Evolutionary conservation across 106 monocot genomes (phyloP).

Genomic region (Dendrobium chrysotoxum): DNA sequence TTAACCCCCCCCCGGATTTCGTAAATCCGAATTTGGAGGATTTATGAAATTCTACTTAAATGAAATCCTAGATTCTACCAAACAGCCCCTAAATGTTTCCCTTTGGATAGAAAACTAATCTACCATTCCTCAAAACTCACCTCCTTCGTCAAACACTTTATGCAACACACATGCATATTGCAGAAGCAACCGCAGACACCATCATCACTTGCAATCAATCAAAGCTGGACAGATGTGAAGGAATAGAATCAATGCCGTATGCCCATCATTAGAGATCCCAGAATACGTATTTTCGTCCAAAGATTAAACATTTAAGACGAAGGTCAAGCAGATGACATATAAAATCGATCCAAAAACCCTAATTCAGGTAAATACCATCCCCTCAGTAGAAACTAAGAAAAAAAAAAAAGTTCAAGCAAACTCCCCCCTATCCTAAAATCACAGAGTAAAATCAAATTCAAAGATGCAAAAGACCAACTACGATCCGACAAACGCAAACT

Average conservation of each 20-base stretch:
- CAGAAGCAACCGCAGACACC: background rate
- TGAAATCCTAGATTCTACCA: too few species aligned
- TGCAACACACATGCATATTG: background rate
- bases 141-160: too few species aligned
- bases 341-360: slow-evolving; percentile 1
- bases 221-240: background rate
- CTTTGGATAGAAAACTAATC: too few species aligned
- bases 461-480: background rate
- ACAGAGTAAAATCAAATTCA: too few species aligned
- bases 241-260: background rate
- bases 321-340: background rate
- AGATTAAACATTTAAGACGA: background rate
- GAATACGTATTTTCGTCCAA: background rate
- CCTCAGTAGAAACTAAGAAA: background rate
- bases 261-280: background rate
- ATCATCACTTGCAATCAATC: background rate
- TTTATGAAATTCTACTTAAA: too few species aligned
- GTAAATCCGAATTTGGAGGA: too few species aligned
- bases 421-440: background rate
- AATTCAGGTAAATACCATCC: background rate
- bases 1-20: too few species aligned
- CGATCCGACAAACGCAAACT: background rate
- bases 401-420: background rate
- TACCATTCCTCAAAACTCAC: too few species aligned
- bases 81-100: too few species aligned